Evolutionary conservation across 1,139 yeast species (phyloP).

Genomic region (Neolecta irregularis): DNA sequence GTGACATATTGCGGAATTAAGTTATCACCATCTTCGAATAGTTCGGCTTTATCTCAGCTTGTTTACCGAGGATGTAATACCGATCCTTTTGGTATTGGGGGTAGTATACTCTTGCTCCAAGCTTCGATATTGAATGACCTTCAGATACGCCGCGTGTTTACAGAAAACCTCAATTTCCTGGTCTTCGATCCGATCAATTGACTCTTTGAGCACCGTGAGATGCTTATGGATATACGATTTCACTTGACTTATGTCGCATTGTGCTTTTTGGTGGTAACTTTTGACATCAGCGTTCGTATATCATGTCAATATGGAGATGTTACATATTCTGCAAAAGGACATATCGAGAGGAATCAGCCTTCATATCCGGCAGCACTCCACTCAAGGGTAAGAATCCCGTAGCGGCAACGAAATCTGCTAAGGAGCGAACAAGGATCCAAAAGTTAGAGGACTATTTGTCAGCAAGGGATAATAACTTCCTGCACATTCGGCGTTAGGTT

Average conservation of each 20-base stretch:
- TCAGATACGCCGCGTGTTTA: constrained; percentile 36
- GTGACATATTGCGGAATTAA: constrained; percentile 19
- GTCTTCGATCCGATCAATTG: constrained; percentile 22
- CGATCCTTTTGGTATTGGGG: constrained; percentile 17
- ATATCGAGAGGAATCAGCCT: constrained; percentile 54
- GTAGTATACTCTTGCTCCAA: constrained; percentile 17
- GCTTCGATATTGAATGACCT: constrained; percentile 22
- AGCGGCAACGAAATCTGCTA: constrained; percentile 34
- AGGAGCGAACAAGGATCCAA: constrained; percentile 48
- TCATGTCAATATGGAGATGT: background rate
- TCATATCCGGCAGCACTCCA: constrained; percentile 81
- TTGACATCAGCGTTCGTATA: background rate
- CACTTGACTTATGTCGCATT: constrained; percentile 34
- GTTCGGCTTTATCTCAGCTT: no score
- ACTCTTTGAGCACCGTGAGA: constrained; percentile 20
- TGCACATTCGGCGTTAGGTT: constrained; percentile 8
- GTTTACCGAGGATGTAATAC: constrained; percentile 9
- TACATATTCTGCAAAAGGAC: constrained; percentile 38
- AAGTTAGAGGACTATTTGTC: constrained; percentile 27
- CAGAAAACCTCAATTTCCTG: constrained; percentile 39
- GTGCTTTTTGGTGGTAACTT: constrained; percentile 40
- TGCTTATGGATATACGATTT: constrained; percentile 24
- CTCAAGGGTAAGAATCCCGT: constrained; percentile 47
- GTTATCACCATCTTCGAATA: constrained; percentile 16
- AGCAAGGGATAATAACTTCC: constrained; percentile 5